A percentile compares a stretch with the other conserved stretches of the same genome.
These are phyloP conservation scores for Boletus reticulatus DNA, from an alignment of 768 basidiomycete species.

Conservation along the genomic window DNA sequence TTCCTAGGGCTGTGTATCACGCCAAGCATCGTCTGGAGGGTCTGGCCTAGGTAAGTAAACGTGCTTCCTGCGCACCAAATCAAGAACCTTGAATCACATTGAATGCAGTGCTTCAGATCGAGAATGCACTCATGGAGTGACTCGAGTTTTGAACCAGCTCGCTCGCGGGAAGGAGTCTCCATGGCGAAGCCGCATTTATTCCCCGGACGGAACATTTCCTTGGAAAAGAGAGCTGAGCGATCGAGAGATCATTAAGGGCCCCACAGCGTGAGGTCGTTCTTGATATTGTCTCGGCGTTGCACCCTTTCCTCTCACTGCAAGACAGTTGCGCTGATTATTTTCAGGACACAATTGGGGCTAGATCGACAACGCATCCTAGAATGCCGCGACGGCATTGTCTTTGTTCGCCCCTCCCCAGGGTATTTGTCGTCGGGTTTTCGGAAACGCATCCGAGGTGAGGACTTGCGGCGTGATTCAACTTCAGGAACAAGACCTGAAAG, in stretches of 20 bases:
- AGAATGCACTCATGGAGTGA: slow-evolving; percentile 75
- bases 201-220: slow-evolving; percentile 62
- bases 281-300: slow-evolving; percentile 76
- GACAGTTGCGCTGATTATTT: slow-evolving; percentile 7
- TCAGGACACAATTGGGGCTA: slow-evolving; percentile 69
- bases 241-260: slow-evolving; percentile 81
- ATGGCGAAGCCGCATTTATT: slow-evolving; percentile 35
- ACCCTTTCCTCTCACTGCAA: slow-evolving; percentile 30
- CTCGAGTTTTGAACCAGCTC: slow-evolving; percentile 76
- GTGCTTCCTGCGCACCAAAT: slow-evolving; percentile 10
- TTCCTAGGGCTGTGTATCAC: slow-evolving; percentile 69
- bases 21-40: slow-evolving; percentile 80
- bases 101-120: slow-evolving; percentile 50
- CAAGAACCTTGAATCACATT: slow-evolving; percentile 10
- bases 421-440: slow-evolving; percentile 77
- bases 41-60: slow-evolving; percentile 60
- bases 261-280: slow-evolving; percentile 43
- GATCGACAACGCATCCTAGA: slow-evolving; percentile 82
- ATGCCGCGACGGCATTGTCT: slow-evolving; percentile 59
- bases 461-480: slow-evolving; percentile 72
- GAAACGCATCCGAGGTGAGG: slow-evolving; percentile 79
- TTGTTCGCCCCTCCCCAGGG: slow-evolving; percentile 85
- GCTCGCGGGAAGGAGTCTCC: slow-evolving; percentile 39
- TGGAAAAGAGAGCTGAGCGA: slow-evolving; percentile 63
- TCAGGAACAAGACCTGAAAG: slow-evolving; percentile 78